These are phyloP conservation scores for Daldinia loculata DNA, from an alignment of 495 filamentous ascomycete species.

Conservation along the genomic window DNA sequence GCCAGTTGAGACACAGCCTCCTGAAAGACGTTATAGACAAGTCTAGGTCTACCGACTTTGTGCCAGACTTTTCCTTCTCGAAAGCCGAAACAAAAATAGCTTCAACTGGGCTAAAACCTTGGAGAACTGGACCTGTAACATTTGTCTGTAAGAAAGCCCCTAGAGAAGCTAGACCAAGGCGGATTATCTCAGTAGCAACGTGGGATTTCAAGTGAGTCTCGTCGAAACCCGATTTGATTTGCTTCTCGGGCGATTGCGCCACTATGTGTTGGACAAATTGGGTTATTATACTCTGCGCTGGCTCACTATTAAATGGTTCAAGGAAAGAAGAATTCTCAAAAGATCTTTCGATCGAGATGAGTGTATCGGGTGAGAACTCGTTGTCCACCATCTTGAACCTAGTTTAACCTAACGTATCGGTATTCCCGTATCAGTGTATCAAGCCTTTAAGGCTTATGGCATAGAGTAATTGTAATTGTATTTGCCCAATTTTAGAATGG, in stretches of 20 bases:
- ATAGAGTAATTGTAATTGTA: background rate
- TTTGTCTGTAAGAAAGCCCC: constrained; percentile 90
- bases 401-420: background rate
- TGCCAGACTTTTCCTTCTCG: constrained; percentile 8
- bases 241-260: background rate
- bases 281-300: constrained; percentile 18
- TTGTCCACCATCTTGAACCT: constrained; percentile 17
- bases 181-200: constrained; percentile 9
- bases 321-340: constrained; percentile 27
- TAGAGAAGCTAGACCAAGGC: constrained; percentile 73
- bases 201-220: background rate
- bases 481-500: background rate
- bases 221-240: background rate
- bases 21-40: constrained; percentile 31
- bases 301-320: constrained; percentile 13
- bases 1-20: constrained; percentile 64
- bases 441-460: background rate
- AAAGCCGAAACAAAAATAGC: constrained; percentile 40
- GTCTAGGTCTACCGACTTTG: constrained; percentile 4
- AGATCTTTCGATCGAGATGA: constrained; percentile 29
- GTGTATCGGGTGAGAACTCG: constrained; percentile 18
- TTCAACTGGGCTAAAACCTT: constrained; percentile 46
- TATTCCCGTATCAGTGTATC: background rate
- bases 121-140: constrained; percentile 87
- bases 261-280: constrained; percentile 23